Percentiles rank a stretch among this genome's conserved stretches.
Evolutionary conservation across 2,329 filamentous ascomycete species (phyloP).

Genomic region (Ophiocordyceps robertsii): DNA sequence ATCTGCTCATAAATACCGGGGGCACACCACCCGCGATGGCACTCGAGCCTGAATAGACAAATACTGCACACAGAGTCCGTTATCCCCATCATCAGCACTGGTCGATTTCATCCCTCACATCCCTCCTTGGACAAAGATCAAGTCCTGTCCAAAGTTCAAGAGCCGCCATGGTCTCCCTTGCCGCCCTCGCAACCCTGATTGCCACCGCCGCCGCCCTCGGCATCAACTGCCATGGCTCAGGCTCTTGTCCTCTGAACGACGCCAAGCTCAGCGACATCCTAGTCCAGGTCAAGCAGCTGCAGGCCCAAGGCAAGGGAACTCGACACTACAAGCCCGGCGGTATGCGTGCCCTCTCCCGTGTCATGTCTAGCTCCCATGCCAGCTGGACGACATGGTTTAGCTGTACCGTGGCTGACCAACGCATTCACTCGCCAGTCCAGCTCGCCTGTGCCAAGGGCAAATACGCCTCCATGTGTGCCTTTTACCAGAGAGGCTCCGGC

Average conservation of each 20-base stretch:
- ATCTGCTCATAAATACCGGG: too few relatives aligned
- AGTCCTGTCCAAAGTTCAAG: too few relatives aligned
- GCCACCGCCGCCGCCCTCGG: conserved; percentile 4
- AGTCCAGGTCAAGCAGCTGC: conserved; percentile 4
- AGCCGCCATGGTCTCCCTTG: neutral
- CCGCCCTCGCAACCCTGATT: conserved; percentile 1
- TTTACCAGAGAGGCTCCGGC: conserved; percentile 7
- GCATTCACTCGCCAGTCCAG: conserved; percentile 2
- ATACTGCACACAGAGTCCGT: too few relatives aligned
- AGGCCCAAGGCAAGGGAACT: neutral
- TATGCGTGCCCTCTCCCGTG: neutral
- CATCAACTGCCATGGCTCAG: conserved; percentile 8
- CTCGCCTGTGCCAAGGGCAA: conserved; percentile 6
- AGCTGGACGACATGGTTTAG: too few relatives aligned
- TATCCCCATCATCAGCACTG: too few relatives aligned
- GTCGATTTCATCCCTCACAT: too few relatives aligned
- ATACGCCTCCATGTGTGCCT: conserved; percentile 6
- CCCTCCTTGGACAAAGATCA: too few relatives aligned
- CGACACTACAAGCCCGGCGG: conserved; percentile 2
- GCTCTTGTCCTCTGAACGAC: conserved; percentile 4
- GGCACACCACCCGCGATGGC: too few relatives aligned
- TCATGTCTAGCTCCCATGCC: neutral
- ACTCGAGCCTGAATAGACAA: too few relatives aligned
- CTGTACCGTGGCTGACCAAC: too few relatives aligned
- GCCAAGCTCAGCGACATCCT: conserved; percentile 4